Base-by-base conservation (phyloP, 2,329 filamentous ascomycete genomes). In the Botrytis deweyae region DNA sequence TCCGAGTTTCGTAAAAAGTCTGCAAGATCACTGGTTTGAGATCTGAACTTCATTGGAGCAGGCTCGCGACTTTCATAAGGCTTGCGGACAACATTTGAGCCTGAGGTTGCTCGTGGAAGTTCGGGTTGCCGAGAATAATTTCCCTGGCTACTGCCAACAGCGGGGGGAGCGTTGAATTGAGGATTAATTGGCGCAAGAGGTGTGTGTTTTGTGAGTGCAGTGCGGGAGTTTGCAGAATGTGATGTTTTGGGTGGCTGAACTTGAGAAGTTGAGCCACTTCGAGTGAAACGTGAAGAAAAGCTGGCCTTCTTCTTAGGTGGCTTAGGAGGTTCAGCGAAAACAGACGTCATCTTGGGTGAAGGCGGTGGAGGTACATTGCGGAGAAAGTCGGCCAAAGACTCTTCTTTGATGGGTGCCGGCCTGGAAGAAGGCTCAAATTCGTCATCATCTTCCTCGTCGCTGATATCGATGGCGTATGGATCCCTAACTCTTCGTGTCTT, bases 391-490 rank as follows among this genome's bases (percentile, higher is more conserved):
- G 91, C 88, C 67, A 95, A 81, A 76, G 89, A 92, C 82, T 94
- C 91, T 79, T 92, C 89, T 46, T 72, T 72, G 25, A 77, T 78
- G 1, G 78, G 76, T 52, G 78, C 76, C 36, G 76, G 74, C 58
- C 73, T 77, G 16, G 74, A 74, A 1, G 70, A 42, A n/a, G 70
- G 72, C 38, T 80, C 77, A n/a, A 78, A 76, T 9, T 82, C 81
- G 46, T 83, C 80, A 16, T 83, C 80, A 29, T 61, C 63, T 67
- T 83, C 82, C 49, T 83, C 82, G 63, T 83, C 81, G 20, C 91
- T 92, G 44, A 90, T 85, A 80, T 98, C 95, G 76, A 98, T 93
- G n/a, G 94, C 93, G 77, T 98, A 98, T 0, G 95, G 96, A 79
- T 99, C 96, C 73, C 89, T 92, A 70, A 94, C 89, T 42, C 93